Conservation (phyloP, 2,329 filamentous ascomycete genomes). For the Leptographium galeiforme region DNA sequence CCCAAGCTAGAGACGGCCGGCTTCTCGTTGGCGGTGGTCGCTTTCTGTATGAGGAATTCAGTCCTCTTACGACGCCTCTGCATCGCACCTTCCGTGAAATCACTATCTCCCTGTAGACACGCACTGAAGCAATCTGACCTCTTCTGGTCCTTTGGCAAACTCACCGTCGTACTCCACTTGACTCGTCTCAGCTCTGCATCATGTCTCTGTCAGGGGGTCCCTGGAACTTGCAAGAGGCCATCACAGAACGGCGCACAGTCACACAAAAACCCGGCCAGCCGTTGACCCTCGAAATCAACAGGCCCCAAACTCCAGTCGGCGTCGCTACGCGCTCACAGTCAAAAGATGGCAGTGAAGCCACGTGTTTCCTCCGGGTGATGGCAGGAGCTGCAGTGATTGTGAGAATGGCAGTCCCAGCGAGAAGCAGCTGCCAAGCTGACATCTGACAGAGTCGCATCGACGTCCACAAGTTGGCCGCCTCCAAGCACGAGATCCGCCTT, state of each 20-base stretch:
- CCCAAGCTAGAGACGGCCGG: too few species aligned
- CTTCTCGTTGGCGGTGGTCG: too few species aligned
- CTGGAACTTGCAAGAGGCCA: slow-evolving; percentile 11
- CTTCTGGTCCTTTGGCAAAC: background rate
- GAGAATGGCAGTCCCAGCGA: background rate
- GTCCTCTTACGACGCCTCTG: too few species aligned
- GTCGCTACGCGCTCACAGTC: background rate
- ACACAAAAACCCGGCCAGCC: background rate
- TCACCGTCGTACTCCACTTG: background rate
- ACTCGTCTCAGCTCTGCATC: too few species aligned
- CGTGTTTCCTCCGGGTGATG: background rate
- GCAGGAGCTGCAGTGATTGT: background rate
- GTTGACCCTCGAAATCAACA: slow-evolving; percentile 2
- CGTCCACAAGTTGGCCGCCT: background rate
- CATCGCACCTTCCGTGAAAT: background rate
- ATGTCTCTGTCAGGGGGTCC: slow-evolving; percentile 1
- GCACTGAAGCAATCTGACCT: background rate
- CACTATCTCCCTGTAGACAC: background rate
- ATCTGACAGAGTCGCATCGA: background rate
- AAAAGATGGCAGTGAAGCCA: background rate
- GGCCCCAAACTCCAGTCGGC: background rate
- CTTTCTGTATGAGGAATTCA: too few species aligned
- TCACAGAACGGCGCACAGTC: slow-evolving; percentile 6
- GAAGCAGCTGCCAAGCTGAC: background rate
- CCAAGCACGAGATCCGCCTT: slow-evolving; percentile 8